phyloP scores from a whole-genome alignment of 495 filamentous ascomycete genomes.

The Neurospora tetraspora region DNA sequence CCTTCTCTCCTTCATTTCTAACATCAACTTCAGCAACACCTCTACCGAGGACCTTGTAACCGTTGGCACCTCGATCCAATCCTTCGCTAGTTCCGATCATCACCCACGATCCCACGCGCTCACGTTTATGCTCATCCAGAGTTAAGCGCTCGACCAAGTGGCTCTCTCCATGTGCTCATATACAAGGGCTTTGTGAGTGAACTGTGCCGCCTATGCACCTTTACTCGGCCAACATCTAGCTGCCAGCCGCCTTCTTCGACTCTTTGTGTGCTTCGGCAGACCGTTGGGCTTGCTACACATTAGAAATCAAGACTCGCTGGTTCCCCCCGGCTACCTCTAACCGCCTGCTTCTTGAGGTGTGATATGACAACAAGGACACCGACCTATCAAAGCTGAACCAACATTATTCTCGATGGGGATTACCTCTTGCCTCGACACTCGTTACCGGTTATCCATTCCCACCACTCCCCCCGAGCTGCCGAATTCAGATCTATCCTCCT shows the following conservation, averaged over 20 bases:
- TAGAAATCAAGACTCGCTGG: not conserved
- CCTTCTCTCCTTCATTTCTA: not conserved
- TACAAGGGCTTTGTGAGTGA: constrained; percentile 7
- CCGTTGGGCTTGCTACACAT: not conserved
- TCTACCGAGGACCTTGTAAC: not conserved
- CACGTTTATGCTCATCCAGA: not conserved
- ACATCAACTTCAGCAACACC: not conserved
- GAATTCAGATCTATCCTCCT: constrained; percentile 32
- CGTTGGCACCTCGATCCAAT: not conserved
- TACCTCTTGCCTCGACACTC: constrained; percentile 34
- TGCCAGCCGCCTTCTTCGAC: constrained; percentile 13
- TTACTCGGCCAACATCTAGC: constrained; percentile 28
- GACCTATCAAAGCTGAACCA: constrained; percentile 2
- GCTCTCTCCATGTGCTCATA: not conserved
- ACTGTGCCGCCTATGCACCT: constrained; percentile 26
- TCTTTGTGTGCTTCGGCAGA: constrained; percentile 9
- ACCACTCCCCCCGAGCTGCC: constrained; percentile 35
- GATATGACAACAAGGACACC: constrained; percentile 14
- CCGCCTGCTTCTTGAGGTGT: constrained; percentile 4
- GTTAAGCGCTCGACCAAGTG: not conserved
- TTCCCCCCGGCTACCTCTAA: not conserved
- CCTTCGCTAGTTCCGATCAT: not conserved
- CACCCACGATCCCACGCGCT: not conserved
- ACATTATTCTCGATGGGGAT: constrained; percentile 39
- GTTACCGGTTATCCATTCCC: constrained; percentile 31